Base-by-base conservation (phyloP, 2,329 filamentous ascomycete species). In the Neoarthrinium moseri region DNA sequence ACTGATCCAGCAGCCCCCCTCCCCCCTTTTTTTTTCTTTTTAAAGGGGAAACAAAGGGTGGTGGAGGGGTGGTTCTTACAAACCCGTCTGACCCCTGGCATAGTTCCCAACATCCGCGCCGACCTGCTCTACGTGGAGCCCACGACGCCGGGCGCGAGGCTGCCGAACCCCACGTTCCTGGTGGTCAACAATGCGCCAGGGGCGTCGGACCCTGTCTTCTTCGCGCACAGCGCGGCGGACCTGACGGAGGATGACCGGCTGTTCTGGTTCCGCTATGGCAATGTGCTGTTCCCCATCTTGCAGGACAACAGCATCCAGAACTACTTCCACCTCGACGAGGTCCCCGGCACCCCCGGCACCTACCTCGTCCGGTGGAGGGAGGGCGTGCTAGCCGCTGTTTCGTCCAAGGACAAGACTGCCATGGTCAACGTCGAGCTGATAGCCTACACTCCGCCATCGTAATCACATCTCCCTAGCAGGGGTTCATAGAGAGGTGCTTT, bases 91-190 rank as follows among this genome's bases (percentile, higher is more conserved):
- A 49, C 45, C 18, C 44, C 40, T 21, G 32, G 35, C 26, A 29
- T 38, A 55, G 51, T 46, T n/a, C 44, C 40, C 24, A 34, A 39
- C 26, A 29, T 34, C 23, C 45, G 46, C 17, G 24, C 35, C 33
- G 43, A 47, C 49, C 46, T 51, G 42, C 43, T 56, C 23, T 50
- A 50, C 45, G 47, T 55, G 36, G 35, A 18, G 12, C 42, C 38
- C 29, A 24, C 45, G 10, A 5, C 24, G 17, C 11, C 21, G 13
- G 36, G 24, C 23, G 30, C 17, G 4, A 18, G 20, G 8, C 33
- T 53, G 20, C 44, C 51, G 4, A 27, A 49, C 30, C 46, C 52
- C 12, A 54, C 49, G 23, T 57, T 57, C 46, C 50, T 57, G 12
- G 48, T 44, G 22, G 39, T 49, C 45, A 51, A 52, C 46, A 43